Conservation (phyloP, 805 yeast species). For the Cephaloascus fragrans region DNA sequence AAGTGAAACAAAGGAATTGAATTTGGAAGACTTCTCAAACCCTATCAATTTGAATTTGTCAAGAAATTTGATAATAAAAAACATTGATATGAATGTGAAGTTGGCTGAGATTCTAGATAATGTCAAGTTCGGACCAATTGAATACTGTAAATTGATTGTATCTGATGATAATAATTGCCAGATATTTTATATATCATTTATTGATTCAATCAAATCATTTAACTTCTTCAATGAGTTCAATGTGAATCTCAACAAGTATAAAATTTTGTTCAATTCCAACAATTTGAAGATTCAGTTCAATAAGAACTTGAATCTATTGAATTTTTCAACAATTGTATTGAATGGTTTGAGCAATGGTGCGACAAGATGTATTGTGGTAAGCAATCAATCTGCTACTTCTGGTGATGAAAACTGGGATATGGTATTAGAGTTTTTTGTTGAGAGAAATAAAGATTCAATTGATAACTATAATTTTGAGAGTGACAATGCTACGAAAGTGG, state of each 20-base stretch:
- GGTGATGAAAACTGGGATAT: too few species aligned
- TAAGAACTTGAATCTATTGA: slow-evolving; percentile 15
- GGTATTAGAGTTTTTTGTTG: too few species aligned
- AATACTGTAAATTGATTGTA: slow-evolving; percentile 33
- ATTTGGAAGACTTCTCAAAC: slow-evolving; percentile 4
- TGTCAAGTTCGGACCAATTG: slow-evolving; percentile 53
- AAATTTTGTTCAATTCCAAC: slow-evolving; percentile 14
- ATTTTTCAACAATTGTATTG: slow-evolving; percentile 18
- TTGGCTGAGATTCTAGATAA: slow-evolving; percentile 28
- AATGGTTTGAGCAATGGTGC: slow-evolving; percentile 12
- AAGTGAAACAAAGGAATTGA: background rate
- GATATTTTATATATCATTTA: slow-evolving; percentile 24
- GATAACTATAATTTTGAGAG: slow-evolving; percentile 9
- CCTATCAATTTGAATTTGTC: slow-evolving; percentile 17
- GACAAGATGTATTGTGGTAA: slow-evolving; percentile 20
- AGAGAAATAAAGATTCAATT: slow-evolving; percentile 1
- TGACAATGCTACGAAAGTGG: slow-evolving; percentile 10
- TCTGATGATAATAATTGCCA: slow-evolving; percentile 10
- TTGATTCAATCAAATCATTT: slow-evolving; percentile 19
- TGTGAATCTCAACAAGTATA: slow-evolving; percentile 21
- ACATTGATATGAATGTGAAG: slow-evolving; percentile 15
- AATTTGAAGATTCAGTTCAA: slow-evolving; percentile 13
- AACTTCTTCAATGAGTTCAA: slow-evolving; percentile 5
- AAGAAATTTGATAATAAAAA: slow-evolving; percentile 23
- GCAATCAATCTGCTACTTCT: background rate